A percentile compares a stretch with the other conserved stretches of the same genome.
These are phyloP conservation scores for Apostasia ramifera DNA, from an alignment of 106 monocot species.

Conservation along the genomic window DNA sequence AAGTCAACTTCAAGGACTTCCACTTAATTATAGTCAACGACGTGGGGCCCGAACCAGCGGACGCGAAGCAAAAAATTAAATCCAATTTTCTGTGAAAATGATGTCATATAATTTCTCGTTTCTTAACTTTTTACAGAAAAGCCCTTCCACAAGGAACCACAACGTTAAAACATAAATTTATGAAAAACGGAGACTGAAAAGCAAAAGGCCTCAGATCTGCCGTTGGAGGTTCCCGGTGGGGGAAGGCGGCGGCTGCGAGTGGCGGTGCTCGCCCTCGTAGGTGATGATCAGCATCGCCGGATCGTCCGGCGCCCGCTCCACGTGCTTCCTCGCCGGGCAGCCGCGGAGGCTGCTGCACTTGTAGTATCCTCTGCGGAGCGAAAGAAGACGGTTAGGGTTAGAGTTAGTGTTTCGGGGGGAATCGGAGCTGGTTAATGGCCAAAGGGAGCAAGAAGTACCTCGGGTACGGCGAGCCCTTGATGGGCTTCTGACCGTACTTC, in stretches of 20 bases:
- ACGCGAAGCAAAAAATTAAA: no score
- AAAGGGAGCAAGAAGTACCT: conserved; percentile 20
- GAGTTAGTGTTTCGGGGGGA: neutral
- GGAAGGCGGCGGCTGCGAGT: conserved; percentile 8
- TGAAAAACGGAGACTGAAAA: no score
- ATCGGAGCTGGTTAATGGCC: neutral
- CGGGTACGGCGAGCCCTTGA: conserved; percentile 77
- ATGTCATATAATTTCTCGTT: no score
- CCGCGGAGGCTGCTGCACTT: conserved; percentile 72
- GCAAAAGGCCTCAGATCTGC: no score
- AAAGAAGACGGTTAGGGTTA: neutral
- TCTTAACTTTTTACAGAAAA: no score
- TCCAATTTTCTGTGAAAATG: no score
- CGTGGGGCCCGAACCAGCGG: no score
- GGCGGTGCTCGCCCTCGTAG: conserved; percentile 82
- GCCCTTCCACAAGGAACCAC: no score
- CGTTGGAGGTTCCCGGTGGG: no score
- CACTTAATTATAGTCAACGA: no score
- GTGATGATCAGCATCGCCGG: conserved; percentile 75
- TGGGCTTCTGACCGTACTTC: conserved; percentile 9
- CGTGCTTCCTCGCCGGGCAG: conserved; percentile 16
- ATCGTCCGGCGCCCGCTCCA: conserved; percentile 70
- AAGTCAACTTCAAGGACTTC: no score
- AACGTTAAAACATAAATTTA: no score
- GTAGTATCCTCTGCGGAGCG: conserved; percentile 54